Evolutionary conservation across 441 rosid genomes (phyloP), one percentile per base, ranked within the genome.

Genomic region (Euphorbia celastroides): DNA sequence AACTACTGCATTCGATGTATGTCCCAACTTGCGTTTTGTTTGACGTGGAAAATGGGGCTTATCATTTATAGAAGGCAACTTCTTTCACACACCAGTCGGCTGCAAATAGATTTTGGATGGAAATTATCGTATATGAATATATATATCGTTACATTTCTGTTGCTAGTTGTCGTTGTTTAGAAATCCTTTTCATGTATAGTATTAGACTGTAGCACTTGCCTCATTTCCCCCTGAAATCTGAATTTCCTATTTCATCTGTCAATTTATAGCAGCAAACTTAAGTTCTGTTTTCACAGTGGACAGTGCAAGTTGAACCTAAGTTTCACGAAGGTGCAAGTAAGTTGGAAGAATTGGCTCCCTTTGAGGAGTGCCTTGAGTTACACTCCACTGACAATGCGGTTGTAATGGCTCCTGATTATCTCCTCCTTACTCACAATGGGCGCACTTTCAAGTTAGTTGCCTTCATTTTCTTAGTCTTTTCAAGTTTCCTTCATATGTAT

Each of bases 271-370:
- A 63, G 38, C 38, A 3, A 34, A 67, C 74, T 80, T 42, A 76
- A 23, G 7, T 67, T 27, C 30, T 61, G 30, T n/a, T 73, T 81
- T 72, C 36, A 78, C 90, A 95, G 99, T 95, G 99, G 99, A 79
- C 95, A 0, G 88, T 92, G 64, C 90, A 84, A 82, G 82, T 95
- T 75, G 88, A 84, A 56, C 99, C 99, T 22, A 85, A 84, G 80
- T 95, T 95, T 85, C 98, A 89, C 76, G 98, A 95, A 76, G 98
- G 83, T 75, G 97, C 93, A 63, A 88, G 86, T 82, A 85, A 92
- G 69, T 73, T 92, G 73, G 90, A 92, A 74, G 98, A 95, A 65
- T 74, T 95, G 82, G 97, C 88, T 70, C 98, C 97, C 32, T 92
- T 92, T 69, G 97, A 90, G 87, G 98, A 95, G 75, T 90, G 91